Evolutionary conservation across 495 filamentous ascomycete genomes (phyloP), one percentile per base, ranked within the genome.

Genomic region (Pseudoneurospora amorphoporcata): DNA sequence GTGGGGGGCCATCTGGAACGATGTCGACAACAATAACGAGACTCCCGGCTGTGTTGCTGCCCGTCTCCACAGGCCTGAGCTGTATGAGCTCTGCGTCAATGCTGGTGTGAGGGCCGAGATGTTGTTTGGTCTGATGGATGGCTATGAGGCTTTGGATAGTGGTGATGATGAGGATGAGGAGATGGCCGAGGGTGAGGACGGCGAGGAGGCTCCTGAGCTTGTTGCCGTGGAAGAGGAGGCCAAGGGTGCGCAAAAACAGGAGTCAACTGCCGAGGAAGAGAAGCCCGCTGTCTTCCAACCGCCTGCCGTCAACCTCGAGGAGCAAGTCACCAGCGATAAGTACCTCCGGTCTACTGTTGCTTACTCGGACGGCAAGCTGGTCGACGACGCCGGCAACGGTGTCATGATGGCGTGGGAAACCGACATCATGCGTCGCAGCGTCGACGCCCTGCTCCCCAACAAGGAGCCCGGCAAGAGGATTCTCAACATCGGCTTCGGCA

Each of bases 351-450:
- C 92, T 0, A 83, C 84, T 10, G 87, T 98, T 4, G 92, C 87
- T 14, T 97, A 96, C 84, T 84, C 87, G 37, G 89, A 91, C 72
- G 83, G 81, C 29, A 89, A 92, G 39, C 87, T 99, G 9, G 86
- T 98, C 1, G 95, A 99, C 75, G 84, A 85, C 4, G 88, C 90
- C 68, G 85, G 87, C 7, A 99, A 99, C 78, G 93, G 94, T 38
- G 93, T 99, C 1, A 99, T 99, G 95, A 86, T 99, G 95, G 86
- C 91, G 38, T 99, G 95, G 95, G 95, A 99, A 81, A 90, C 90
- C 0, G 87, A 89, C 41, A 94, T 98, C 71, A 99, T 99, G 95
- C 86, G 87, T 71, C 86, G 87, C 38, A 92, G 90, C 42, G 93
- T 94, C 37, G 86, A 81, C 39, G 75, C 80, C 0, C 73, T 85